Percentiles rank a stretch among this genome's conserved stretches.
phyloP scores from a whole-genome alignment of 2,329 filamentous ascomycete species.

The Botrytis cinerea region DNA sequence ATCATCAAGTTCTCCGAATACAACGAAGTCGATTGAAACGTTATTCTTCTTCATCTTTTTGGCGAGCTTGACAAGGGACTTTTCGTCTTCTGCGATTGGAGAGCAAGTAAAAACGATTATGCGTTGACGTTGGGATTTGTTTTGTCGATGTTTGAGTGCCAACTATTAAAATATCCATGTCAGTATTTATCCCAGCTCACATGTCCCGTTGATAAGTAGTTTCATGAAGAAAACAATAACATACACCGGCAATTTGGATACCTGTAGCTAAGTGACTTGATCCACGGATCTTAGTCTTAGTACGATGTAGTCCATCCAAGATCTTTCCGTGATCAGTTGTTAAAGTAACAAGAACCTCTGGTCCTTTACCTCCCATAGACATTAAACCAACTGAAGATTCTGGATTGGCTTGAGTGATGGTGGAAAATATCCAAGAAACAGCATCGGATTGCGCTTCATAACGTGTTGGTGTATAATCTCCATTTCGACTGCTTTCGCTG shows the following conservation, averaged over 20 bases:
- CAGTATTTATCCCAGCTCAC: not conserved
- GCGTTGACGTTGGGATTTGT: conserved; percentile 93
- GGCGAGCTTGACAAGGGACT: conserved; percentile 82
- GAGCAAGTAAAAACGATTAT: conserved; percentile 98
- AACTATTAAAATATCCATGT: conserved; percentile 57
- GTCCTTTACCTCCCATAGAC: conserved; percentile 98
- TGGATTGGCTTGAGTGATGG: conserved; percentile 91
- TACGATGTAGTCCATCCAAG: conserved; percentile 86
- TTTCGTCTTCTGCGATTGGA: conserved; percentile 85
- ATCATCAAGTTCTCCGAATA: conserved; percentile 91
- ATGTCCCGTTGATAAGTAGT: not conserved
- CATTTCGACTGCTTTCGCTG: conserved; percentile 97
- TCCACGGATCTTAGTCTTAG: conserved; percentile 86
- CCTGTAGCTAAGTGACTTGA: conserved; percentile 86
- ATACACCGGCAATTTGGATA: conserved; percentile 91
- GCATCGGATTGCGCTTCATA: conserved; percentile 97
- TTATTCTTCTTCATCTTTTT: conserved; percentile 99
- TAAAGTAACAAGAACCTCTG: conserved; percentile 93
- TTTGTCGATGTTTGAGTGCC: conserved; percentile 95
- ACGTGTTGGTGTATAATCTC: conserved; percentile 86
- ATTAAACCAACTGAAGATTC: conserved; percentile 97
- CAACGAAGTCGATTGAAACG: conserved; percentile 89
- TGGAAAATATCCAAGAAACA: conserved; percentile 91
- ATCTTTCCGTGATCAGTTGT: conserved; percentile 97
- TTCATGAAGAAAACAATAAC: conserved; percentile 42